Base-by-base conservation (phyloP, 805 yeast genomes). In the Candida manassasensis region DNA sequence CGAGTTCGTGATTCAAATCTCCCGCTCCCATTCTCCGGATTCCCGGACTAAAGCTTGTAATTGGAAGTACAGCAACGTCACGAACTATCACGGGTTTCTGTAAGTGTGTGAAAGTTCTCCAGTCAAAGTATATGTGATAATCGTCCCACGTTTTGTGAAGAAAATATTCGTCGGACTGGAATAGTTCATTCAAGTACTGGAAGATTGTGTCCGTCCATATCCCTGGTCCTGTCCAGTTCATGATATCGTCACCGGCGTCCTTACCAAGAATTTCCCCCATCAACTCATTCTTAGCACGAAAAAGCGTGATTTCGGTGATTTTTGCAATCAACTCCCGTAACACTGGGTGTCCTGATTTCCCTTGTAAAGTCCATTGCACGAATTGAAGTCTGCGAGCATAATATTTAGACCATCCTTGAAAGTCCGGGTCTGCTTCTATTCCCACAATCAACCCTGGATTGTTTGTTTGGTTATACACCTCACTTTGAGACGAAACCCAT, bases 161-260 rank as follows among this genome's bases (percentile, higher is more conserved):
- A 37, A 44, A 46, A 30, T 49, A 50, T 12, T 47, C 54, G 4
- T 51, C 51, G 2, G 58, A 39, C 40, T 60, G 66, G 29, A 62
- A 39, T n/a, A 62, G 49, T 31, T 54, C 54, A 44, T 67, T 67
- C 63, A 55, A 67, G 57, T 90, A 88, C 30, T 73, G 77, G 57
- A 93, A 87, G 15, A 90, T 69, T 6, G 75, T 61, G 54, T 93
- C 97, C 0, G 98, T 90, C 79, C 89, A 90, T 15, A 87, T 77
- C 1, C 94, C 97, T 0, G 97, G 96, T 0, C 98, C 98, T 0
- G 97, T 86, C 96, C 96, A 86, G 50, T 82, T 75, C 94, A 87
- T 85, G 36, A 87, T 75, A 52, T 82, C 88, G 14, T 79, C 79
- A 5, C 94, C 95, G 4, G 68, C 61, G 43, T 81, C 81, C 45